Evolutionary conservation across 805 yeast species (phyloP).

Genomic region (Candida sakaeoensis): DNA sequence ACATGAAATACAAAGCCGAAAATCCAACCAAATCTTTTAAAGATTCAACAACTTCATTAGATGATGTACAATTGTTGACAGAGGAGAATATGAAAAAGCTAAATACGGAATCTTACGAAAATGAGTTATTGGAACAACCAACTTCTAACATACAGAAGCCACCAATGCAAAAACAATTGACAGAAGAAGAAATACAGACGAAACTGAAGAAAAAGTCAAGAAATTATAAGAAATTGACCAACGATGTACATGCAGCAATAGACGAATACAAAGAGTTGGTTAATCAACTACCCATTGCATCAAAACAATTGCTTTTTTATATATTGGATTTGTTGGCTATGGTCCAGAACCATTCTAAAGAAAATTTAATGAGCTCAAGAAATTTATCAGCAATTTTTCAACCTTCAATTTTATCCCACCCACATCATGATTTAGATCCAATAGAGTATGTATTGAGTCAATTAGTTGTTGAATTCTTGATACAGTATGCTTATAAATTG

Average conservation of each 20-base stretch:
- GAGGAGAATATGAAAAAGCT: constrained; percentile 32
- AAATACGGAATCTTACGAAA: constrained; percentile 14
- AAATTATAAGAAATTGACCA: constrained; percentile 54
- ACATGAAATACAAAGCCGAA: constrained; percentile 57
- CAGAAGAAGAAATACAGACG: constrained; percentile 4
- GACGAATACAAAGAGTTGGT: constrained; percentile 69
- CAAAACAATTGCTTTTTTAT: constrained; percentile 80
- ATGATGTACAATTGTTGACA: constrained; percentile 23
- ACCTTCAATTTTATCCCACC: constrained; percentile 92
- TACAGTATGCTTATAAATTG: constrained; percentile 77
- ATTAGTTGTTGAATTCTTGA: constrained; percentile 81
- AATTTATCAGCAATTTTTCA: constrained; percentile 95
- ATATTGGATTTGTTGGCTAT: constrained; percentile 81
- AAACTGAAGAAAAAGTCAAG: constrained; percentile 35
- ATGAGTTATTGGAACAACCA: neutral
- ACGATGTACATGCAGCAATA: constrained; percentile 65
- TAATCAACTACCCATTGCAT: constrained; percentile 65
- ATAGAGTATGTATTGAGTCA: constrained; percentile 87
- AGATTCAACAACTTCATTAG: constrained; percentile 9
- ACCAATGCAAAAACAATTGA: constrained; percentile 1
- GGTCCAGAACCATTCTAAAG: constrained; percentile 73
- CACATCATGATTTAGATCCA: constrained; percentile 88
- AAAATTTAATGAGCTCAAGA: constrained; percentile 86
- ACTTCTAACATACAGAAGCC: neutral
- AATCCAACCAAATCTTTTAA: constrained; percentile 23